Base-by-base conservation (phyloP, 306 rosid species). In the Rubus idaeus region DNA sequence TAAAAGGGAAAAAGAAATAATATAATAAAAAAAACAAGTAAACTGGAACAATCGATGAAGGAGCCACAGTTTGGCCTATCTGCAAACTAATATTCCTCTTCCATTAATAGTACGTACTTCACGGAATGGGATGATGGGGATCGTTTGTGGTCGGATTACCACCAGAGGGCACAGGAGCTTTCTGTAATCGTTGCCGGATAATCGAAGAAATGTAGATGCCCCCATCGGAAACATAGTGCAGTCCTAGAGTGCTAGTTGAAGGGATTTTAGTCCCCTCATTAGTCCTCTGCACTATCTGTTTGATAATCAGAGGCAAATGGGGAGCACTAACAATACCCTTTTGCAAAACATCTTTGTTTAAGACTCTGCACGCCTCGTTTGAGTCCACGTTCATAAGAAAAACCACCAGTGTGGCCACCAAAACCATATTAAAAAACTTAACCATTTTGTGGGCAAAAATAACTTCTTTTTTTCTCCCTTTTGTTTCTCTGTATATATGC, bases 351-450 rank as follows among this genome's bases (percentile, higher is more conserved):
- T 46, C 41, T 26, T 21, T 14, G 20, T 21, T 68, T 16, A 23
- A 70, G 18, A 70, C 11, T 49, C 23, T 70, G 44, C 74, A 14
- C 4, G 74, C 74, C 21, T 69, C 74, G 4, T 69, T 8, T 4
- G 21, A 49, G 14, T 14, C 42, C 12, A 69, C 26, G 23, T 14
- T 14, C 21, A 69, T 16, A 46, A 47, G 44, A 69, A 47, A 69
- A 16, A 47, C 23, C 21, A 23, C 41, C 14, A 26, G 44, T 5
- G 52, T 69, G 21, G 58, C 26, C 58, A 69, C 58, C 44, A 47
- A 69, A 47, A 69, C 21, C 23, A 56, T 8, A 8, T 56, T 56
- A 0, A 20, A 20, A 20, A 56, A 56, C 61, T 56, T 8, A 26
- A 56, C 9, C 61, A 56, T 56, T 20, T 18, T n/a, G 23, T 20